Percentiles rank a stretch among this genome's conserved stretches.
phyloP scores from a whole-genome alignment of 2,329 filamentous ascomycete genomes.

The Sarocladium strictum region DNA sequence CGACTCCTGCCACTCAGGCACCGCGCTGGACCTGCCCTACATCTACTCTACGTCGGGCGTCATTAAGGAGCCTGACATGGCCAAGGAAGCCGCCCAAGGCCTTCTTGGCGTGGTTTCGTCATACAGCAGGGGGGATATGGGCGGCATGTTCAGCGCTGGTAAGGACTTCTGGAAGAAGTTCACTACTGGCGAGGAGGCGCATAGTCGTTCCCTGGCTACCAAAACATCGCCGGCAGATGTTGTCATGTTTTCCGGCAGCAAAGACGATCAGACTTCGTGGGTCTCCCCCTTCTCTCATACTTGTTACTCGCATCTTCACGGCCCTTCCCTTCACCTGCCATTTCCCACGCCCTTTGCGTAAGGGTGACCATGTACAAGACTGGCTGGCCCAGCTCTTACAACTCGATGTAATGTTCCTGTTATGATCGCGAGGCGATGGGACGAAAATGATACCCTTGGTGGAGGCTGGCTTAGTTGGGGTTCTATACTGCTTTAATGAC shows the following conservation, averaged over 20 bases:
- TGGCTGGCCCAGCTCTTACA: slow-evolving; percentile 1
- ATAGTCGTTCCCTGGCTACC: slow-evolving; percentile 73
- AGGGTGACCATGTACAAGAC: not conserved
- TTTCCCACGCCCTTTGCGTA: not conserved
- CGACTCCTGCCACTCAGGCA: slow-evolving; percentile 62
- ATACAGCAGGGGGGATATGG: slow-evolving; percentile 66
- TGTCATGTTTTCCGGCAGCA: slow-evolving; percentile 95
- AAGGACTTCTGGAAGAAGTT: slow-evolving; percentile 87
- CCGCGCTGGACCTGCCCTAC: slow-evolving; percentile 60
- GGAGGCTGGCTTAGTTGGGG: not conserved
- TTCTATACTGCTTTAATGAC: not conserved
- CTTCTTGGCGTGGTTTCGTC: slow-evolving; percentile 54
- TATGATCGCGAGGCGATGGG: not conserved
- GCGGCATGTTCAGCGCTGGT: slow-evolving; percentile 73
- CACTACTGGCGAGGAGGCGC: slow-evolving; percentile 71
- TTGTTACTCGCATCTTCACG: slow-evolving; percentile 13
- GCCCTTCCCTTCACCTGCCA: not conserved
- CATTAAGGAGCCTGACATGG: slow-evolving; percentile 62
- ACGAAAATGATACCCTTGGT: not conserved
- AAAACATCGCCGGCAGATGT: slow-evolving; percentile 95
- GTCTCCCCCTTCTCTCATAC: slow-evolving; percentile 33
- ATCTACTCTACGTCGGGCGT: slow-evolving; percentile 65
- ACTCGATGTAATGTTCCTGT: not conserved
- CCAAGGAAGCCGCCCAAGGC: slow-evolving; percentile 61
- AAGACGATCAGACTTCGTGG: slow-evolving; percentile 90